A percentile compares a stretch with the other conserved stretches of the same genome.
Conservation (phyloP, 352 stramenopile genomes). For the Globisporangium heterothallicum region DNA sequence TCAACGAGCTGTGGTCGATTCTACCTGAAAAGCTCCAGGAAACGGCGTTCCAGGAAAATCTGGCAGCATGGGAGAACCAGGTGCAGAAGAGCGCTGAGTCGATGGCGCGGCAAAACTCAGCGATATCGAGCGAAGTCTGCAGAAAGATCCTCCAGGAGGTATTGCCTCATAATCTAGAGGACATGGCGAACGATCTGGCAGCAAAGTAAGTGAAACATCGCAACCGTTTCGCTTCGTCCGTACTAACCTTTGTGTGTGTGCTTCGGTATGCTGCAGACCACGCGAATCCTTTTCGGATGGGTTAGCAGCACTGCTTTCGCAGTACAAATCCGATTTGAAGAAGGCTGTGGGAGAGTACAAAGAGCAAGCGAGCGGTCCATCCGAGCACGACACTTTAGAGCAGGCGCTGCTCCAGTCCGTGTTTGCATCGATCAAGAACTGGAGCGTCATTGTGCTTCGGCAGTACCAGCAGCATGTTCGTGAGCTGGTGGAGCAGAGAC, state of each 20-base stretch:
- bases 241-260: not conserved
- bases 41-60: slow-evolving; percentile 21
- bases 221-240: too few relatives aligned
- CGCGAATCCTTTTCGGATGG: slow-evolving; percentile 51
- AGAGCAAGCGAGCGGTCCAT: slow-evolving; percentile 19
- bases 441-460: slow-evolving; percentile 33
- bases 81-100: slow-evolving; percentile 8
- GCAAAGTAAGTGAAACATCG: slow-evolving; percentile 14
- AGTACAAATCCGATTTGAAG: slow-evolving; percentile 56
- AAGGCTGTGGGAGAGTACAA: slow-evolving; percentile 37
- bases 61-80: slow-evolving; percentile 19
- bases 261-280: slow-evolving; percentile 8
- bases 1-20: slow-evolving; percentile 18
- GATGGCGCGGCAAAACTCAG: slow-evolving; percentile 13
- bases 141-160: slow-evolving; percentile 17
- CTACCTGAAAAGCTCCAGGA: slow-evolving; percentile 28
- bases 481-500: slow-evolving; percentile 20
- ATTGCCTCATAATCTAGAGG: slow-evolving; percentile 33
- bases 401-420: slow-evolving; percentile 30
- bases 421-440: slow-evolving; percentile 38
- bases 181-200: slow-evolving; percentile 30
- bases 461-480: slow-evolving; percentile 47
- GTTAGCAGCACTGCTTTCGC: slow-evolving; percentile 35
- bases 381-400: slow-evolving; percentile 24
- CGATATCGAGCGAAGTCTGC: slow-evolving; percentile 11